These are phyloP conservation scores for Iberis pinnata DNA, from an alignment of 345 rosid species.

Conservation along the genomic window DNA sequence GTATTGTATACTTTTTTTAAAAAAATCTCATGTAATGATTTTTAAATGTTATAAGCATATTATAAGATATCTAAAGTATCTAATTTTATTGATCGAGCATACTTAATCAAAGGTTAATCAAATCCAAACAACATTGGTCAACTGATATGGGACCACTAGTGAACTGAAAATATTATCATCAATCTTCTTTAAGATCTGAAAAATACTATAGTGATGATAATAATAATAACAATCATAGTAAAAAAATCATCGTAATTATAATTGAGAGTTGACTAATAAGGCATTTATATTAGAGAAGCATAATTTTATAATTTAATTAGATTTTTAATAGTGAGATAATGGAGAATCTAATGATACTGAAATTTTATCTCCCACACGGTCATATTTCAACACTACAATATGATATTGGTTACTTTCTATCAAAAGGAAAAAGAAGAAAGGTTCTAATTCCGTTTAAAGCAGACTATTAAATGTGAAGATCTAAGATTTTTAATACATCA, in stretches of 20 bases:
- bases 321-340: background rate
- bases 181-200: constrained; percentile 5
- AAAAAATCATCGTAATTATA: background rate
- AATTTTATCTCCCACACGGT: constrained; percentile 15
- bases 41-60: background rate
- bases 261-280: constrained; percentile 21
- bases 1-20: background rate
- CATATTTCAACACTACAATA: constrained; percentile 6
- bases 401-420: background rate
- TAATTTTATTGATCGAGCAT: constrained; percentile 2
- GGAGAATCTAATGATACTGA: constrained; percentile 29
- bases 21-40: constrained; percentile 19
- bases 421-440: background rate
- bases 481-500: background rate
- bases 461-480: background rate
- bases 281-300: background rate
- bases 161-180: background rate
- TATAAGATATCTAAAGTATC: constrained; percentile 5
- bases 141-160: constrained; percentile 17
- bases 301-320: background rate
- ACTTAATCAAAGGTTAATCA: constrained; percentile 16
- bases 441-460: background rate
- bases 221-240: background rate
- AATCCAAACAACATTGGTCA: constrained; percentile 19
- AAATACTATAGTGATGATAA: background rate